phyloP scores from a whole-genome alignment of 2,329 filamentous ascomycete species.

The Diaporthe longicolla region DNA sequence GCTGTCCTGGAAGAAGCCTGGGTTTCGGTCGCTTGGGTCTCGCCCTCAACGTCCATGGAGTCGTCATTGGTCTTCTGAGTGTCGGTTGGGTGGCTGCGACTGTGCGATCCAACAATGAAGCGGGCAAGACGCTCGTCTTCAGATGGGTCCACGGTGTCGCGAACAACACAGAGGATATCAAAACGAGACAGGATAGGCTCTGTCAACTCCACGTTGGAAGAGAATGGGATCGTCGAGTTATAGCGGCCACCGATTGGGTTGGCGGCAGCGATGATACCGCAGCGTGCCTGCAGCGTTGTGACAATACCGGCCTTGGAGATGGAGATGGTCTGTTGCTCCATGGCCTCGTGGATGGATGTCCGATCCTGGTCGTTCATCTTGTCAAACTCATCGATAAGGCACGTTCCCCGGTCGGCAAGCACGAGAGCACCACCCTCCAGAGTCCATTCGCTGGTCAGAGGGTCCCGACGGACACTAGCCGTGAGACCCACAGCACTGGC shows the following conservation, averaged over 20 bases:
- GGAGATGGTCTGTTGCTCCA: constrained; percentile 99
- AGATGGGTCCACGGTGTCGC: constrained; percentile 91
- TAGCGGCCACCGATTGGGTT: constrained; percentile 97
- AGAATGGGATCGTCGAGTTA: constrained; percentile 96
- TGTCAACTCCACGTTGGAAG: constrained; percentile 95
- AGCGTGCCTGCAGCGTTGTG: constrained; percentile 94
- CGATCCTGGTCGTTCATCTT: constrained; percentile 99
- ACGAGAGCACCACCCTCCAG: constrained; percentile 96
- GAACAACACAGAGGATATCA: constrained; percentile 95
- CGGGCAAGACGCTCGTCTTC: constrained; percentile 94
- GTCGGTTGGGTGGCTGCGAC: constrained; percentile 79
- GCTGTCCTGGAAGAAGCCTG: constrained; percentile 45
- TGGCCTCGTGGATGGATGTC: constrained; percentile 98
- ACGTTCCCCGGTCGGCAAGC: constrained; percentile 93
- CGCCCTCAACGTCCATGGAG: constrained; percentile 75
- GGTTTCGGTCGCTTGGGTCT: constrained; percentile 54
- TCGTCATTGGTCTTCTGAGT: constrained; percentile 62
- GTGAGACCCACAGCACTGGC: constrained; percentile 98
- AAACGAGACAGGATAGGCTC: constrained; percentile 98
- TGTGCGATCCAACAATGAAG: constrained; percentile 96
- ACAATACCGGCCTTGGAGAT: constrained; percentile 99
- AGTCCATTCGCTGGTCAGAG: constrained; percentile 96
- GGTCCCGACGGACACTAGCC: constrained; percentile 94
- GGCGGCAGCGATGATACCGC: constrained; percentile 94
- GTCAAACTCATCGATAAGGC: constrained; percentile 98